Base-by-base conservation (phyloP, 129 eudicot genomes). In the Gnaphalium uliginosum region DNA sequence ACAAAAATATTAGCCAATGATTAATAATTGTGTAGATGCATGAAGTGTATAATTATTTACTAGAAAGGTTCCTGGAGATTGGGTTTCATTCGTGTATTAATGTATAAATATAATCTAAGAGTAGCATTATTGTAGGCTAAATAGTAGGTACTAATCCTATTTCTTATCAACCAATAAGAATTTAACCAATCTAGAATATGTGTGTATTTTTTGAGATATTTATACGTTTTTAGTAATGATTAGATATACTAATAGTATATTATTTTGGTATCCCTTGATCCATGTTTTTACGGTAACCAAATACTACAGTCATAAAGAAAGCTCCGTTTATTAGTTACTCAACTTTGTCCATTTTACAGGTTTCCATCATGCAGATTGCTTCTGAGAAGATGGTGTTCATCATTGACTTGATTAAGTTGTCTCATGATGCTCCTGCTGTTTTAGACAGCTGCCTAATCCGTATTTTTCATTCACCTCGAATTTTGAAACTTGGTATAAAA, bases 361-460 rank as follows among this genome's bases (percentile, higher is more conserved):
- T 95, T 54, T 95, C 99, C 72, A 95, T 95, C 64, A 91, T 95
- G 86, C 97, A 95, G 78, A 89, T 95, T 83, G 96, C 99, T 76
- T 84, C 97, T 32, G 96, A 91, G 75, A 89, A 85, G 78, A 83
- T 59, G 87, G 99, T 88, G 71, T 91, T 84, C 70, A 87, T 95
- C 78, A 62, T 95, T 77, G 99, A 95, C 89, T 75, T 95, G 69
- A 84, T 95, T 72, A 91, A 89, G 82, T 87, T 95, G 82, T 74
- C 80, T 48, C 76, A 84, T 69, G 94, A 86, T 66, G 85, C 77
- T 59, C 99, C 97, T 25, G 78, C 78, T 73, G 78, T 78, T 43
- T 82, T 95, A 66, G 93, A 95, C 84, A 83, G 85, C 88, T 91
- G 97, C 82, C 83, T 95, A 32, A 64, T 78, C 73, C 92, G 95